Conservation (phyloP, 352 stramenopile species). For the Phytophthora fragariae region DNA sequence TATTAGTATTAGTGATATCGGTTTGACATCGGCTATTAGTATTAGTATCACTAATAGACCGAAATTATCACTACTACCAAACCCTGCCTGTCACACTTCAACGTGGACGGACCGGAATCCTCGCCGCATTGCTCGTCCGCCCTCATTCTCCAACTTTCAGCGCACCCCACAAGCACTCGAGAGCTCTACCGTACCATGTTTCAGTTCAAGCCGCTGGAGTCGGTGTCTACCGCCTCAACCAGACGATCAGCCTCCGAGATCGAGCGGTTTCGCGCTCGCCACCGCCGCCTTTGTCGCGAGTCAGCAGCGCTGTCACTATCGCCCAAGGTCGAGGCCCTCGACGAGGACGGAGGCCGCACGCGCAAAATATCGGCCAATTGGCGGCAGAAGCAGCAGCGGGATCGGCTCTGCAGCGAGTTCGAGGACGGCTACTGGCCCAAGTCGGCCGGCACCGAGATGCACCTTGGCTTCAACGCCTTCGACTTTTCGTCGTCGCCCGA, state of each 20-base stretch:
- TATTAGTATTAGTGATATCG: too few species aligned
- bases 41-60: too few species aligned
- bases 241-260: conserved; percentile 33
- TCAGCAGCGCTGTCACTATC: background rate
- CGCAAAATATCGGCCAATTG: conserved; percentile 45
- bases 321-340: conserved; percentile 12
- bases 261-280: conserved; percentile 49
- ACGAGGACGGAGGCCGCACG: conserved; percentile 35
- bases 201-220: conserved; percentile 14
- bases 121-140: conserved; percentile 12
- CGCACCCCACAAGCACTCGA: background rate
- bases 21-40: too few species aligned
- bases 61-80: too few species aligned
- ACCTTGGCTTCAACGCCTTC: conserved; percentile 55
- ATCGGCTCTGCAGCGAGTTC: conserved; percentile 19
- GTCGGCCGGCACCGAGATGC: conserved; percentile 37
- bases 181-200: conserved; percentile 6
- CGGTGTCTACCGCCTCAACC: background rate
- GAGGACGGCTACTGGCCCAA: conserved; percentile 33
- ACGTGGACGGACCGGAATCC: conserved; percentile 8
- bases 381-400: conserved; percentile 30
- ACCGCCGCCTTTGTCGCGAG: conserved; percentile 40
- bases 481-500: conserved; percentile 54
- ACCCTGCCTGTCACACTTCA: conserved; percentile 15
- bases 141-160: conserved; percentile 19